Percentiles rank a stretch among this genome's conserved stretches.
Conservation (phyloP, 495 filamentous ascomycete genomes). For the Durotheca rogersii region DNA sequence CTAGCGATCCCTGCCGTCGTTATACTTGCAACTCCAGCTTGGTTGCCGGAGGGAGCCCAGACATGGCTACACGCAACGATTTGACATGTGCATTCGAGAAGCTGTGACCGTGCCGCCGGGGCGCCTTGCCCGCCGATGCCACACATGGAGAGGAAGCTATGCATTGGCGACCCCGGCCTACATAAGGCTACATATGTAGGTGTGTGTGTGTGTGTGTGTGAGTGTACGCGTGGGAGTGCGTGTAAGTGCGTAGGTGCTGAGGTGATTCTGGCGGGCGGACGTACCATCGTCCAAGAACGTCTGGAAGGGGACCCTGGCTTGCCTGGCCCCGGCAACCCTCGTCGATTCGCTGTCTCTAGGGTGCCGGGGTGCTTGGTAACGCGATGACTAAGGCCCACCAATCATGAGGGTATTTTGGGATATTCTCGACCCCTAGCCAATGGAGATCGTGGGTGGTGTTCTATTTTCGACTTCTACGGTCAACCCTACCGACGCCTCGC, state of each 20-base stretch:
- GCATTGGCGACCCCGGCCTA: background rate
- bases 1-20: too few relatives aligned
- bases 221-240: slow-evolving; percentile 9
- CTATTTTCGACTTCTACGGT: slow-evolving; percentile 24
- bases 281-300: too few relatives aligned
- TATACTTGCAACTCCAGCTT: too few relatives aligned
- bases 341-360: slow-evolving; percentile 4
- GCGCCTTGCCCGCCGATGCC: too few relatives aligned
- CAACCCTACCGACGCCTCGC: background rate
- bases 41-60: too few relatives aligned
- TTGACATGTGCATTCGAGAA: too few relatives aligned
- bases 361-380: slow-evolving; percentile 29
- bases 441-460: slow-evolving; percentile 18
- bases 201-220: background rate
- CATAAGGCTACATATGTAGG: background rate
- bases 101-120: too few relatives aligned
- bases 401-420: slow-evolving; percentile 18
- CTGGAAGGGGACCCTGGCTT: slow-evolving; percentile 5
- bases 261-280: slow-evolving; percentile 12
- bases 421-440: slow-evolving; percentile 6
- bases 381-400: slow-evolving; percentile 28
- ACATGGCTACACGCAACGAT: too few relatives aligned
- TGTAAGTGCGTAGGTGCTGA: slow-evolving; percentile 27
- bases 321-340: too few relatives aligned
- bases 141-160: too few relatives aligned